phyloP scores from a whole-genome alignment of 2,329 filamentous ascomycete genomes.

The Neonectria ditissima region DNA sequence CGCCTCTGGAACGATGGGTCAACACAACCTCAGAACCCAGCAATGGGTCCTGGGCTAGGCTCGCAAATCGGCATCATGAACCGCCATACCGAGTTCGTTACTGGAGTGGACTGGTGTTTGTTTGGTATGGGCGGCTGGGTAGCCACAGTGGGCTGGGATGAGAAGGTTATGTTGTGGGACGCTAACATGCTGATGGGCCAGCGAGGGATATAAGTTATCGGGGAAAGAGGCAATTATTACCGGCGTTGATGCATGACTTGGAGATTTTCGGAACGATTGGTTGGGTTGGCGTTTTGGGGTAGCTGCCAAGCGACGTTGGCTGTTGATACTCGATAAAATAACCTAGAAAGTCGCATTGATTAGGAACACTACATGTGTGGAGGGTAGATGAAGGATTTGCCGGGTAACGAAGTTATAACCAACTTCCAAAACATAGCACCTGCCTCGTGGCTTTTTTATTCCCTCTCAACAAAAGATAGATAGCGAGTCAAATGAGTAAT shows the following conservation, averaged over 20 bases:
- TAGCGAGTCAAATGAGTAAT: neutral
- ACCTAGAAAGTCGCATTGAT: neutral
- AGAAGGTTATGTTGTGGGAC: constrained; percentile 92
- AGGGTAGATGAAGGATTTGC: neutral
- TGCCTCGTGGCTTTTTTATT: neutral
- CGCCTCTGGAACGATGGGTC: constrained; percentile 88
- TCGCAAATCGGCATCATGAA: constrained; percentile 89
- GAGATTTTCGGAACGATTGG: constrained; percentile 9
- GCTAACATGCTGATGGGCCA: constrained; percentile 65
- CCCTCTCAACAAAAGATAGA: too few species aligned
- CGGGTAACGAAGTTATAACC: neutral
- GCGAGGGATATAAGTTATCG: constrained; percentile 37
- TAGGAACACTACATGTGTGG: neutral
- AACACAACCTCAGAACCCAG: constrained; percentile 52
- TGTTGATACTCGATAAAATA: neutral
- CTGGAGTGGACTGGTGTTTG: constrained; percentile 96
- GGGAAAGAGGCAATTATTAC: constrained; percentile 4
- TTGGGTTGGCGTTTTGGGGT: constrained; percentile 17
- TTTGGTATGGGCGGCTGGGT: constrained; percentile 97
- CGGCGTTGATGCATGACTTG: constrained; percentile 36
- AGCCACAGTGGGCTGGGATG: constrained; percentile 94
- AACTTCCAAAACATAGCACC: neutral
- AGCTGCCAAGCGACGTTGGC: constrained; percentile 1
- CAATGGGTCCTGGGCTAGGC: constrained; percentile 63
- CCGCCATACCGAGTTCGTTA: constrained; percentile 93